phyloP scores from a whole-genome alignment of 139 green algal species.

The Chlorella sp. region DNA sequence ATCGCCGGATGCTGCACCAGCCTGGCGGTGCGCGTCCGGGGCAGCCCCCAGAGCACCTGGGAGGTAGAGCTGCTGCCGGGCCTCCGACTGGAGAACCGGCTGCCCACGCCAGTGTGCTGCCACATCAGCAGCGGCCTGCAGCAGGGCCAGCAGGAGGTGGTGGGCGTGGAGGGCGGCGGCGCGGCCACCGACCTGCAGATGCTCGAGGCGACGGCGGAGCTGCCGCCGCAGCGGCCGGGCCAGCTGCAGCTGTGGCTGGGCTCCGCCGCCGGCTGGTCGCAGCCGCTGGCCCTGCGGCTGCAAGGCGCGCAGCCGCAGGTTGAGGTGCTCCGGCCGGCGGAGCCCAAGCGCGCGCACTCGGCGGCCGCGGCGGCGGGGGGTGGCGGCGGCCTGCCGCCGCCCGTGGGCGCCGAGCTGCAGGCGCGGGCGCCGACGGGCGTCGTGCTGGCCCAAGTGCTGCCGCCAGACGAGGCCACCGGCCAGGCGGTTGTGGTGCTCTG shows the following conservation, averaged over 20 bases:
- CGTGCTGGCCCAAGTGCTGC: constrained; percentile 26
- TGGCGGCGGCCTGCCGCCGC: too few species aligned
- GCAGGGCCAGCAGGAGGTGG: neutral
- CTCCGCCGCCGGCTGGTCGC: constrained; percentile 16
- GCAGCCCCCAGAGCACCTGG: constrained; percentile 4
- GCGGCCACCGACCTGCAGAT: too few species aligned
- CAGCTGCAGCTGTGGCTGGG: constrained; percentile 16
- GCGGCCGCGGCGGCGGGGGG: too few species aligned
- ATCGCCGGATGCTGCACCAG: neutral
- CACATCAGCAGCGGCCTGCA: neutral
- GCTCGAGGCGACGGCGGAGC: neutral
- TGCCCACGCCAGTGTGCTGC: neutral
- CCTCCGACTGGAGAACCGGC: neutral
- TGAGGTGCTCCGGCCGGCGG: too few species aligned
- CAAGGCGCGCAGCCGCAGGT: neutral
- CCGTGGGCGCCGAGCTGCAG: too few species aligned
- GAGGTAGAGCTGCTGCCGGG: constrained; percentile 9
- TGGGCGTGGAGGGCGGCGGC: neutral
- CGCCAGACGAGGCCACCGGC: constrained; percentile 10
- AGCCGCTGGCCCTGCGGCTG: neutral
- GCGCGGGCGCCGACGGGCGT: too few species aligned
- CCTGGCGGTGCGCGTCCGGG: constrained; percentile 11
- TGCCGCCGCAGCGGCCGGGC: neutral
- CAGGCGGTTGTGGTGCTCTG: constrained; percentile 24
- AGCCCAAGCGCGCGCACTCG: too few species aligned